Conservation (phyloP, 768 basidiomycete genomes). For the Agrocybe praecox region DNA sequence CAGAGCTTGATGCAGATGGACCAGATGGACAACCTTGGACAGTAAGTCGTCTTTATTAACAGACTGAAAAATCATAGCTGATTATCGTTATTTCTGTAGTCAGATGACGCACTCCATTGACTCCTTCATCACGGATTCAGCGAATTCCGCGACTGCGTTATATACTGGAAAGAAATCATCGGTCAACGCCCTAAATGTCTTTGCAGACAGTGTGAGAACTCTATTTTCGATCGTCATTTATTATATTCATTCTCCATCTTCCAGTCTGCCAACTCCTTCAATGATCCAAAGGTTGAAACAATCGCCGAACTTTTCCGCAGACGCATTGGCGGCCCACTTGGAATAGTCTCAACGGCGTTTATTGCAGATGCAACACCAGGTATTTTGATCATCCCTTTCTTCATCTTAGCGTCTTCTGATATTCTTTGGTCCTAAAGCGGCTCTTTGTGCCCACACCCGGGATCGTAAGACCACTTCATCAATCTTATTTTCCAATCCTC, state of each 20-base stretch:
- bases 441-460: conserved; percentile 43
- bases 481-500: background rate
- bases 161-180: conserved; percentile 47
- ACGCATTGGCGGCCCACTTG: conserved; percentile 39
- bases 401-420: background rate
- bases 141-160: conserved; percentile 47
- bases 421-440: conserved; percentile 24
- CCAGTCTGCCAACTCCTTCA: conserved; percentile 41
- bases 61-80: too few species aligned
- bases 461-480: conserved; percentile 26
- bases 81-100: conserved; percentile 17
- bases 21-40: conserved; percentile 46
- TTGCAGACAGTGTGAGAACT: conserved; percentile 40
- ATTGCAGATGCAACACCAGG: conserved; percentile 49
- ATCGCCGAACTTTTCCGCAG: conserved; percentile 47
- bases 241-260: too few species aligned
- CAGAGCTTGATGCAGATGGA: conserved; percentile 51
- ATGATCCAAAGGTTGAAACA: conserved; percentile 47
- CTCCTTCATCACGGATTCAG: conserved; percentile 50
- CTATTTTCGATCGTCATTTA: background rate
- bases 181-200: conserved; percentile 44
- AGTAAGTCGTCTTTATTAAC: conserved; percentile 34
- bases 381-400: conserved; percentile 8
- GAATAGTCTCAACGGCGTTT: conserved; percentile 47
- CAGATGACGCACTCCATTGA: conserved; percentile 53